Percentiles rank a stretch among this genome's conserved stretches.
Conservation (phyloP, 257 asterid species). For the Parsonsia alboflavescens region DNA sequence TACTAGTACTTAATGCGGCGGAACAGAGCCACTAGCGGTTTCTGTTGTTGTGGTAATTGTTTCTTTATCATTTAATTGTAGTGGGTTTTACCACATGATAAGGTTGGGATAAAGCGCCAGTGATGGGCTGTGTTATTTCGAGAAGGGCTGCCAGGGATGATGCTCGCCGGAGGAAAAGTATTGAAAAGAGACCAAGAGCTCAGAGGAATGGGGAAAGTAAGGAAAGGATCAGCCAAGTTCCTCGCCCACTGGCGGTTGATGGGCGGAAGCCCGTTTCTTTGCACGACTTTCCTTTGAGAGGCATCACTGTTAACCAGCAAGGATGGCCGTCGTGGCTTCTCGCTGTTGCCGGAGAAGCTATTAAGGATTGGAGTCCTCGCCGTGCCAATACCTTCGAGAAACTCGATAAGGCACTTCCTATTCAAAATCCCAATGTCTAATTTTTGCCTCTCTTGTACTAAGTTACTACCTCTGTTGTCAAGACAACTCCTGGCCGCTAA, state of each 20-base stretch:
- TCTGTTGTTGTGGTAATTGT: neutral
- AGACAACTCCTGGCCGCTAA: neutral
- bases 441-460: neutral
- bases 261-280: constrained; percentile 17
- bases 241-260: constrained; percentile 10
- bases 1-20: constrained; percentile 8
- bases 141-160: constrained; percentile 30
- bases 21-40: constrained; percentile 5
- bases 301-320: constrained; percentile 28
- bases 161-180: constrained; percentile 19
- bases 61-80: neutral
- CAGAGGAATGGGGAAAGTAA: constrained; percentile 18
- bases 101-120: neutral
- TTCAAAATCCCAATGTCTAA: neutral
- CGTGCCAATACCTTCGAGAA: constrained; percentile 85
- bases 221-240: constrained; percentile 29
- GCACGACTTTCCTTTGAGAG: constrained; percentile 35
- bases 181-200: constrained; percentile 12
- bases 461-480: neutral
- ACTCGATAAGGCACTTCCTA: constrained; percentile 79
- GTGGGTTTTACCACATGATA: constrained; percentile 12
- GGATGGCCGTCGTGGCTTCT: constrained; percentile 88
- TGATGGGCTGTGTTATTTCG: constrained; percentile 60
- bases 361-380: constrained; percentile 81
- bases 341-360: constrained; percentile 70